A percentile compares a stretch with the other conserved stretches of the same genome.
Evolutionary conservation across 495 filamentous ascomycete species (phyloP).

Genomic region (Aspergillus steynii): DNA sequence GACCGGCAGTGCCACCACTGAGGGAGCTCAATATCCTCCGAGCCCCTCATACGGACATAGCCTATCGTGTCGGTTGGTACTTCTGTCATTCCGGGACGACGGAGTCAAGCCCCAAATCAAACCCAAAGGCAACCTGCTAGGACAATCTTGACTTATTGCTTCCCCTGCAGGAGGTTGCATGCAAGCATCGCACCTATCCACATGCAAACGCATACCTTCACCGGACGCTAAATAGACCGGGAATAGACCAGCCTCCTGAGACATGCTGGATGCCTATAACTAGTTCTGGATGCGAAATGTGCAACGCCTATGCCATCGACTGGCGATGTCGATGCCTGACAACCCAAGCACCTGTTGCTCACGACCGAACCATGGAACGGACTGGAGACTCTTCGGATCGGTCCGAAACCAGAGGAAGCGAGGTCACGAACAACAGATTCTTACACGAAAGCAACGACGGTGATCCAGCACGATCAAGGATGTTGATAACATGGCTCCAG

Average conservation of each 20-base stretch:
- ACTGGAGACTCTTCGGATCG: conserved; percentile 17
- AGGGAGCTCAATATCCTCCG: background rate
- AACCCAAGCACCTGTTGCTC: conserved; percentile 9
- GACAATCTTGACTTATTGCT: background rate
- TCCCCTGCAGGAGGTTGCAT: background rate
- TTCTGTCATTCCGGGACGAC: background rate
- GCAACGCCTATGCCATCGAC: background rate
- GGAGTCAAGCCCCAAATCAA: background rate
- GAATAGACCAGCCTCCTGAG: background rate
- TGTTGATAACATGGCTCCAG: background rate
- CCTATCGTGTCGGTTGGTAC: background rate
- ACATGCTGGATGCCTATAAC: background rate
- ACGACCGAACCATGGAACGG: conserved; percentile 16
- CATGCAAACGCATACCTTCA: background rate
- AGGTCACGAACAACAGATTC: too few relatives aligned
- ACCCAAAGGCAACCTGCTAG: background rate
- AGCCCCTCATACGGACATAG: background rate
- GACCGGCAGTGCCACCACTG: background rate
- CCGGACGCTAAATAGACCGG: background rate
- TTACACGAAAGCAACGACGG: background rate
- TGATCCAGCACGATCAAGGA: background rate
- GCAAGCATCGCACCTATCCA: background rate
- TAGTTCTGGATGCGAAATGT: too few relatives aligned
- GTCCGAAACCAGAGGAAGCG: conserved; percentile 10
- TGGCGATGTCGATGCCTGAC: conserved; percentile 17